Evolutionary conservation across 495 filamentous ascomycete species (phyloP), one percentile per base, ranked within the genome.

Genomic region (Lasiosphaeris hirsuta): DNA sequence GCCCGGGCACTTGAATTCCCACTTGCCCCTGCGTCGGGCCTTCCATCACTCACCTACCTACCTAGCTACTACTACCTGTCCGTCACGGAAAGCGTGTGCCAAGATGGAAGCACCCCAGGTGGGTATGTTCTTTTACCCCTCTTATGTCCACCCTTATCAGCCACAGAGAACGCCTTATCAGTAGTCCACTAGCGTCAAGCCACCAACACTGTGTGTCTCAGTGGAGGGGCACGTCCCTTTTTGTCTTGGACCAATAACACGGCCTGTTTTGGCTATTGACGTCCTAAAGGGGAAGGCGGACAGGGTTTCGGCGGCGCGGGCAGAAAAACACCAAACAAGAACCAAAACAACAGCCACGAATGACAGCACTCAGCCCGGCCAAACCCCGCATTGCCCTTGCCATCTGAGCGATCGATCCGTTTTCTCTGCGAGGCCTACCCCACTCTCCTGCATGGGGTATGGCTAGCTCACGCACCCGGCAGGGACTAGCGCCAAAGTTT

Each of bases 281-380:
- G 50, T 18, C 56, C 63, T 18, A 54, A 66, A 66, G 58, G 48
- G 63, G 63, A 66, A 66, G 60, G 60, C 57, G 60, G 15, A 49
- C 41, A 17, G 14, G 35, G 18, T 15, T 11, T 17, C 18, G 30
- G 9, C 18, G 43, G 14, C 43, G 15, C 9, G 17, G 43, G 23
- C 46, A 49, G 46, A 49, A 49, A 36, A 34, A 11, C 45, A 23
- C 45, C 23, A 30, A 23, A 15, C 17, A 49, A 49, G 23, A 19
- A 19, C 18, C 46, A 33, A 19, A 49, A 23, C 17, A 46, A 19
- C 43, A 48, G 23, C 23, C 23, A 30, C 23, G 23, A 30, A 30
- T 30, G 23, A 30, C 23, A 30, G 5, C 23, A 30, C 23, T 30
- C 23, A 30, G 23, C n/a, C n/a, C n/a, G 23, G 5, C 23, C 23